phyloP scores from a whole-genome alignment of 2,329 filamentous ascomycete genomes.

The Aspergillus unguis region DNA sequence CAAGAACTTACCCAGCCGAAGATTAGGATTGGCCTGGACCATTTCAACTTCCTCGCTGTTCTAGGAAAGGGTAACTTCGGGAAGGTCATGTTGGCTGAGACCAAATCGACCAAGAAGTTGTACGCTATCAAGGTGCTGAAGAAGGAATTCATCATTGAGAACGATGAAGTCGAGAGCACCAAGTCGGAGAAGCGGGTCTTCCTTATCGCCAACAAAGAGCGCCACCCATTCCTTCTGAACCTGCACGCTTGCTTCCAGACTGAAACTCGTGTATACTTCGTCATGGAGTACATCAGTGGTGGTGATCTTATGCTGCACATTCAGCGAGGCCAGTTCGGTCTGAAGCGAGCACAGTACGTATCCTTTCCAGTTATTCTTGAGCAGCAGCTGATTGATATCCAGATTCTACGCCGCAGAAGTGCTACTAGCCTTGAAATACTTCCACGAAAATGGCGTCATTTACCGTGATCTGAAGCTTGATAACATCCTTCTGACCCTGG shows the following conservation, averaged over 20 bases:
- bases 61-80: constrained; percentile 99
- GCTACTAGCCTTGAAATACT: constrained; percentile 95
- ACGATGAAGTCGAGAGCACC: constrained; percentile 97
- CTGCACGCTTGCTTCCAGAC: constrained; percentile 98
- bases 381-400: neutral
- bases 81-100: constrained; percentile 99
- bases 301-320: constrained; percentile 99
- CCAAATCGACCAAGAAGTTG: constrained; percentile 83
- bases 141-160: constrained; percentile 99
- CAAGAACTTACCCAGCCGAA: constrained; percentile 34
- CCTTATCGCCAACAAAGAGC: constrained; percentile 92
- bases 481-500: constrained; percentile 88
- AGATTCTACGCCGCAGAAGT: constrained; percentile 96
- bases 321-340: constrained; percentile 91
- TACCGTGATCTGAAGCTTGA: constrained; percentile 80
- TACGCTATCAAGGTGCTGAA: constrained; percentile 99
- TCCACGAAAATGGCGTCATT: constrained; percentile 98
- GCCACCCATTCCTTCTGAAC: constrained; percentile 91
- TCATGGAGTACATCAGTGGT: constrained; percentile 99
- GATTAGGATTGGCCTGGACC: constrained; percentile 84
- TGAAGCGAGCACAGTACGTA: constrained; percentile 88
- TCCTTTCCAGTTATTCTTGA: neutral
- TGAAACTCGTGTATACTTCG: constrained; percentile 96
- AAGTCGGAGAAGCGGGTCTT: constrained; percentile 97
- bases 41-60: constrained; percentile 98